Base-by-base conservation (phyloP, 257 asterid species). In the Primulina huaijiensis region DNA sequence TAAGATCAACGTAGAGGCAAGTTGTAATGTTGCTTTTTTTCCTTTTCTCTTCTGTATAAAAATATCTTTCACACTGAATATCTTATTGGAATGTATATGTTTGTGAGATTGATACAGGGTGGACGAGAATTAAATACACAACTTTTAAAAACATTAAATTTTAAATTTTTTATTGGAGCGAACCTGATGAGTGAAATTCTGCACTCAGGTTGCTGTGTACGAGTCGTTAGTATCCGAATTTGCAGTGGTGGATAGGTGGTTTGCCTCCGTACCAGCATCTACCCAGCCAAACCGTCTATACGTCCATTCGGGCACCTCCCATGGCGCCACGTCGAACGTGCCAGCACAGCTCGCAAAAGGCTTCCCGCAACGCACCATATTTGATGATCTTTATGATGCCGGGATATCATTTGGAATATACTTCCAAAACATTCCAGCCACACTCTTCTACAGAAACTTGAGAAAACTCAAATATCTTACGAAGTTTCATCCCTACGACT, bases 231-330 rank as follows among this genome's bases (percentile, higher is more conserved):
- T 86, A 3, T 77, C 95, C 3, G 97, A 90, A 75, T 93, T 90
- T 40, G 96, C 92, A 1, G 96, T 90, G 8, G 89, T 81, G 34
- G 98, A 92, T 67, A 92, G 95, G 61, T 93, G 97, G 98, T 93
- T 93, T 71, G 95, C 96, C 1, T 90, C 98, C 4, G 89, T 92
- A n/a, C 98, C 97, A 0, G 84, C 96, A 0, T 90, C 98, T 0
- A 92, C 98, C 0, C 97, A 92, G 29, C 98, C 97, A 6, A 92
- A 92, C 75, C 88, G 96, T 3, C 89, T 92, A 27, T 92, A 84
- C 73, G 90, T 92, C 77, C 96, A 92, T 85, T 92, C 96, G 14
- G 98, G 72, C 68, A 92, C 98, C 16, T 92, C 97, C 72, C 92
- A 88, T 57, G 98, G 98, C 29, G 96, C 98, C 84, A 87, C 92